Base-by-base conservation (phyloP, 805 yeast species). In the Wickerhamiella parazyma region DNA sequence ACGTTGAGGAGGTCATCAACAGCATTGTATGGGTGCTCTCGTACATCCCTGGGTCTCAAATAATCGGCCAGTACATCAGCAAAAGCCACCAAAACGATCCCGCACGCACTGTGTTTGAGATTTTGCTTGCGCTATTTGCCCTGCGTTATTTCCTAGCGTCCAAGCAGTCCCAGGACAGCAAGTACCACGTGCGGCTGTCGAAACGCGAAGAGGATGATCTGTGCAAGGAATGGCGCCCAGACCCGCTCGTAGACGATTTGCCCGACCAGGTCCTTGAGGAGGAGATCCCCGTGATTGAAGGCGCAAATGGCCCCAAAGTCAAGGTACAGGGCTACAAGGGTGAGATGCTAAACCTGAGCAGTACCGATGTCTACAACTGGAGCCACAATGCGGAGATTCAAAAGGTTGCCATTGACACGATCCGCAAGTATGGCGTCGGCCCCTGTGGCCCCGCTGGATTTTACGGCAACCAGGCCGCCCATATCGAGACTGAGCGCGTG, bases 371-470 rank as follows among this genome's bases (percentile, higher is more conserved):
- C 52, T 68, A 84, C 56, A 72, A 76, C 53, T 64, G 85, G 57
- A 72, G 78, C 40, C 61, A 62, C 26, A 63, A 72, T 51, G 61
- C 62, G 17, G 58, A 49, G 12, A 67, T 85, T 33, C 65, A 66
- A 42, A 60, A 67, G 17, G 71, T 67, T 10, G 85, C 86, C 4
- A 69, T 73, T 42, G 59, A 66, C 24, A 69, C 75, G 18, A 76
- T 91, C 48, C 67, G 68, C 38, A 68, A 69, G 46, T 76, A 80
- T 47, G 98, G 98, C 58, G 96, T 91, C 41, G 98, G 98, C 50
- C 89, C 96, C 0, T 91, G 98, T 68, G 95, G 97, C 33, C 97
- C 98, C 4, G 94, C 96, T 35, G 94, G 94, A 45, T 91, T 91
- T 56, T 91, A 87, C 61, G 98, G 98, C 48, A 81, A 86, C 48